Conservation (phyloP, 441 rosid genomes). For the Jatropha multifida region DNA sequence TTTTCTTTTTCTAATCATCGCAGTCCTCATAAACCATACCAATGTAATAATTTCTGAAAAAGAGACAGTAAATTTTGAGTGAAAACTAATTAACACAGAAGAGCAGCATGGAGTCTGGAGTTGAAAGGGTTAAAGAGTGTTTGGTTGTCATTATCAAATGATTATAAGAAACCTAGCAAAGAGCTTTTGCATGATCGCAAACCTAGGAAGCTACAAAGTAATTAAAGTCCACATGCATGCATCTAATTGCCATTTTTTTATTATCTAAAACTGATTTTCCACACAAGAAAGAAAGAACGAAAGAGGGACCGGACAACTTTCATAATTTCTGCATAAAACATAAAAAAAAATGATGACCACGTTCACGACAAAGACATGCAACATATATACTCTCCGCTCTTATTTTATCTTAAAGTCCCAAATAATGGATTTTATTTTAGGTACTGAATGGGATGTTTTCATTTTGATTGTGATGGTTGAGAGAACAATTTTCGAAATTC, state of each 20-base stretch:
- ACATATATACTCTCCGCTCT: not conserved
- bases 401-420: not conserved
- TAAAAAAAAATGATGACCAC: not conserved
- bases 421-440: not conserved
- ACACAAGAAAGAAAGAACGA: not conserved
- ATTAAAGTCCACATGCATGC: not conserved
- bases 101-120: too few relatives aligned
- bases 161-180: constrained; percentile 6
- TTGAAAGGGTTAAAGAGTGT: not conserved
- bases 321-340: constrained; percentile 7
- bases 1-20: not conserved
- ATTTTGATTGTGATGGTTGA: not conserved
- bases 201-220: not conserved
- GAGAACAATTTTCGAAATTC: too few relatives aligned
- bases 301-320: not conserved
- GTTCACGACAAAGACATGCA: not conserved
- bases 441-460: not conserved
- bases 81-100: too few relatives aligned
- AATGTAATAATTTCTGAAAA: too few relatives aligned
- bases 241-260: too few relatives aligned
- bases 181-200: not conserved
- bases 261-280: not conserved
- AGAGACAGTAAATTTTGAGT: too few relatives aligned
- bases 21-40: not conserved
- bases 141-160: constrained; percentile 1